A percentile compares a stretch with the other conserved stretches of the same genome.
Evolutionary conservation across 345 rosid genomes (phyloP).

Genomic region (Bretschneidera sinensis): DNA sequence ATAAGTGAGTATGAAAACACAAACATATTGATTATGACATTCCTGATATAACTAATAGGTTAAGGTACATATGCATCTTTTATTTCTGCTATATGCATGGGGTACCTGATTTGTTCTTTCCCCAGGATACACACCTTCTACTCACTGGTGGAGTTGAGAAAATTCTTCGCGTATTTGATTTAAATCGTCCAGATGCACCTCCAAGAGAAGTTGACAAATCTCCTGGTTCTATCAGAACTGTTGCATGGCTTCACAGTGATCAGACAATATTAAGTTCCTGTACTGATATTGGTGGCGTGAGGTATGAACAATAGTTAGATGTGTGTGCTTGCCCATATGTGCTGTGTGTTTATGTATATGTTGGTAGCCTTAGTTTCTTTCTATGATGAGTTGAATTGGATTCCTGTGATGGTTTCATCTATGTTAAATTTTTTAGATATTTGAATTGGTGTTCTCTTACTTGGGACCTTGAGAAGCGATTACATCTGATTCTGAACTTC

Average conservation of each 20-base stretch:
- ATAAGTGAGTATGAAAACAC: no score
- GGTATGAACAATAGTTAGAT: conserved; percentile 37
- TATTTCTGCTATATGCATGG: not conserved
- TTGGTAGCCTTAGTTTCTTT: not conserved
- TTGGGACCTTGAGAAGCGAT: no score
- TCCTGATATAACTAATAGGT: not conserved
- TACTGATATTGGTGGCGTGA: conserved; percentile 80
- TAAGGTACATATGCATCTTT: not conserved
- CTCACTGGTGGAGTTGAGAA: conserved; percentile 98
- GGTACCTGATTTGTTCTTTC: conserved; percentile 7
- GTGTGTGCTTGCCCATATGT: not conserved
- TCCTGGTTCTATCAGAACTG: conserved; percentile 84
- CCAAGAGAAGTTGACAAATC: conserved; percentile 87
- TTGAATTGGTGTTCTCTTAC: no score
- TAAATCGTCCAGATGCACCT: conserved; percentile 80
- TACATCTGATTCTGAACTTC: no score
- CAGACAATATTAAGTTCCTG: conserved; percentile 93
- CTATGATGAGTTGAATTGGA: not conserved
- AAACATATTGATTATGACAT: not conserved
- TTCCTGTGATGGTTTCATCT: not conserved
- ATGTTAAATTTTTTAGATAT: no score
- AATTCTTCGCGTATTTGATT: conserved; percentile 77
- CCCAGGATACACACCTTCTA: conserved; percentile 78
- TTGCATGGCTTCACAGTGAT: conserved; percentile 95
- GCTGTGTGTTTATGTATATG: not conserved